Percentiles rank a stretch among this genome's conserved stretches.
These are phyloP conservation scores for Plantago major DNA, from an alignment of 257 asterid species.

Conservation along the genomic window DNA sequence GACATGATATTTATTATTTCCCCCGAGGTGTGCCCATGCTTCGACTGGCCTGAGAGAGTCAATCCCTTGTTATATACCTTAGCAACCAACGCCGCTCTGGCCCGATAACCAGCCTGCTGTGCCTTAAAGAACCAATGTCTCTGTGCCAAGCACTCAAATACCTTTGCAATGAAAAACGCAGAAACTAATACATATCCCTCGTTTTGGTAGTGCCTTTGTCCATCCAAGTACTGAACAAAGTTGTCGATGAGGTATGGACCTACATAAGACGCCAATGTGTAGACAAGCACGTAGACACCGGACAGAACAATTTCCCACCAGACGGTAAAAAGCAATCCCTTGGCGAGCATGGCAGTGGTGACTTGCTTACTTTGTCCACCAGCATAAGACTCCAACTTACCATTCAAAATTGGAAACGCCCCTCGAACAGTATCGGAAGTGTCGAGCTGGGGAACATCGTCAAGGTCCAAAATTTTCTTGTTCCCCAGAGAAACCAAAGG, in stretches of 20 bases:
- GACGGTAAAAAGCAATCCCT: constrained; percentile 50
- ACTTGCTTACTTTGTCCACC: constrained; percentile 32
- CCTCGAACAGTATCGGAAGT: constrained; percentile 49
- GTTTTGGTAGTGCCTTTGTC: constrained; percentile 35
- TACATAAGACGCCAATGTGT: constrained; percentile 52
- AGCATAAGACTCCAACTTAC: constrained; percentile 36
- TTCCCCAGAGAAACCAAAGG: constrained; percentile 62
- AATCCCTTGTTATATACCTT: constrained; percentile 65
- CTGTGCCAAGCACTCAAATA: constrained; percentile 62
- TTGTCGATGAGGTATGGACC: constrained; percentile 79
- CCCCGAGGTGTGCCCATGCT: constrained; percentile 71
- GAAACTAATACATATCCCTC: constrained; percentile 57
- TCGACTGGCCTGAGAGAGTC: constrained; percentile 64
- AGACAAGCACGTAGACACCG: constrained; percentile 41
- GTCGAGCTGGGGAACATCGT: constrained; percentile 86
- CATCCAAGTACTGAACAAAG: constrained; percentile 71
- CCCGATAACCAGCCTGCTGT: constrained; percentile 78
- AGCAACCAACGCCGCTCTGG: constrained; percentile 77
- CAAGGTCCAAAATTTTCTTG: constrained; percentile 64
- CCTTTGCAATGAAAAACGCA: constrained; percentile 57
- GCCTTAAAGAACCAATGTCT: constrained; percentile 72
- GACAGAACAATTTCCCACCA: constrained; percentile 54
- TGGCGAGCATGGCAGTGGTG: constrained; percentile 63
- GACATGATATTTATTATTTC: constrained; percentile 84
- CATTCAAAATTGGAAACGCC: constrained; percentile 47